Percentiles rank a stretch among this genome's conserved stretches.
Evolutionary conservation across 108 stramenopile genomes (phyloP).

Genomic region (Skeletonema marinoi): DNA sequence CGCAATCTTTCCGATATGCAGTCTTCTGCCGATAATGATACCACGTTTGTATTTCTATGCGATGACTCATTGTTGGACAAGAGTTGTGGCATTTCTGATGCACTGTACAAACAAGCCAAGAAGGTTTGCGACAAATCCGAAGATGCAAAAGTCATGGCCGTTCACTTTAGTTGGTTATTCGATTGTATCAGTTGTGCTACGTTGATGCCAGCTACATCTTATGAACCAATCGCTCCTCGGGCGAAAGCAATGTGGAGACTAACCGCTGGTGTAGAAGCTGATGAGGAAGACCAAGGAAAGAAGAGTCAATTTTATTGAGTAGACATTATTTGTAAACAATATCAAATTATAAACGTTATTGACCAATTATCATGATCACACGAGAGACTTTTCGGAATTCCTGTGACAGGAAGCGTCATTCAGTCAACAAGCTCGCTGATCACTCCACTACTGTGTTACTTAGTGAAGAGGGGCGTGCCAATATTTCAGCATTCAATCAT

Average conservation of each 20-base stretch:
- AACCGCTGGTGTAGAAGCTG: not conserved
- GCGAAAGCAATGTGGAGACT: conserved; percentile 39
- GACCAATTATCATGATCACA: not conserved
- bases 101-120: conserved; percentile 33
- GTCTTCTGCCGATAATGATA: not conserved
- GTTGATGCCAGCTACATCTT: conserved; percentile 35
- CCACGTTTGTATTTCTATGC: conserved; percentile 59
- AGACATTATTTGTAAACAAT: not conserved
- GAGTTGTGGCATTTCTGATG: conserved; percentile 46
- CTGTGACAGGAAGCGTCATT: too few species aligned
- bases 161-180: conserved; percentile 74
- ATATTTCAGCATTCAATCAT: too few species aligned
- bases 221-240: conserved; percentile 49
- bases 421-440: too few species aligned
- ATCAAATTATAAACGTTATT: not conserved
- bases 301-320: not conserved
- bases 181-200: conserved; percentile 75
- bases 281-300: not conserved
- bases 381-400: too few species aligned
- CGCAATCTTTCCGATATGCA: conserved; percentile 25
- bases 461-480: too few species aligned
- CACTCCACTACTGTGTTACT: too few species aligned
- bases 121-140: not conserved
- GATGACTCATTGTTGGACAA: conserved; percentile 45
- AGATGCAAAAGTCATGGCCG: conserved; percentile 24